These are phyloP conservation scores for Boletus sp. DNA, from an alignment of 768 basidiomycete species.

Conservation along the genomic window DNA sequence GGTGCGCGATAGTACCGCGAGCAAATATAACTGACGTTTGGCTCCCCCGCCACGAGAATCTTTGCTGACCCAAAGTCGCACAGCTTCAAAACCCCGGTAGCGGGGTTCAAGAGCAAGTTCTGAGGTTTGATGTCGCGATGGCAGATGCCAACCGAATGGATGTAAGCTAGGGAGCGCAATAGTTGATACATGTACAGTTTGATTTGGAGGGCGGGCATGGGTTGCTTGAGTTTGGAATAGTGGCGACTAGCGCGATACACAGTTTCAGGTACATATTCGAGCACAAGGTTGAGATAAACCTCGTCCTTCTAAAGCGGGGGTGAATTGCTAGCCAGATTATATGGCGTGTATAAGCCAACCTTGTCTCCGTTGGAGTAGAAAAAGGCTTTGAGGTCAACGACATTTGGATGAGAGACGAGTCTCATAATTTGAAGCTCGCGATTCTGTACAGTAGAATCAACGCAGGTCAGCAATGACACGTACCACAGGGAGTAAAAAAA, in stretches of 20 bases:
- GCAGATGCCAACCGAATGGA: constrained; percentile 98
- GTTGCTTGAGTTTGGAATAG: constrained; percentile 99
- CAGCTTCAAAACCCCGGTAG: constrained; percentile 93
- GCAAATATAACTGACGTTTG: constrained; percentile 99
- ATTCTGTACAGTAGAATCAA: constrained; percentile 54
- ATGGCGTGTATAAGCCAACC: constrained; percentile 45
- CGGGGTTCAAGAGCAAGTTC: constrained; percentile 95
- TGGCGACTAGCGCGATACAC: constrained; percentile 98
- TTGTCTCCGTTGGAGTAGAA: constrained; percentile 99
- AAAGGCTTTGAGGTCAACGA: constrained; percentile 95
- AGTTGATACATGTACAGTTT: constrained; percentile 99
- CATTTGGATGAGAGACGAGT: constrained; percentile 93
- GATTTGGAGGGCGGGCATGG: constrained; percentile 99
- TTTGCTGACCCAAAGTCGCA: constrained; percentile 99
- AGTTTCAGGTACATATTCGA: constrained; percentile 99
- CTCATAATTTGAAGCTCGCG: constrained; percentile 99
- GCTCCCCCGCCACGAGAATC: constrained; percentile 95
- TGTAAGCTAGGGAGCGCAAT: constrained; percentile 96
- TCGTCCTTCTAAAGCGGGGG: constrained; percentile 82
- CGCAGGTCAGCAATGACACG: constrained; percentile 14
- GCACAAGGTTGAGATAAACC: constrained; percentile 98
- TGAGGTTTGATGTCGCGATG: constrained; percentile 99
- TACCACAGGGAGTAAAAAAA: not conserved
- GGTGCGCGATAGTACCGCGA: constrained; percentile 99
- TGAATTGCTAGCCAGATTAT: constrained; percentile 4